A percentile compares a stretch with the other conserved stretches of the same genome.
phyloP scores from a whole-genome alignment of 768 basidiomycete species.

The Austroboletus eburneus region DNA sequence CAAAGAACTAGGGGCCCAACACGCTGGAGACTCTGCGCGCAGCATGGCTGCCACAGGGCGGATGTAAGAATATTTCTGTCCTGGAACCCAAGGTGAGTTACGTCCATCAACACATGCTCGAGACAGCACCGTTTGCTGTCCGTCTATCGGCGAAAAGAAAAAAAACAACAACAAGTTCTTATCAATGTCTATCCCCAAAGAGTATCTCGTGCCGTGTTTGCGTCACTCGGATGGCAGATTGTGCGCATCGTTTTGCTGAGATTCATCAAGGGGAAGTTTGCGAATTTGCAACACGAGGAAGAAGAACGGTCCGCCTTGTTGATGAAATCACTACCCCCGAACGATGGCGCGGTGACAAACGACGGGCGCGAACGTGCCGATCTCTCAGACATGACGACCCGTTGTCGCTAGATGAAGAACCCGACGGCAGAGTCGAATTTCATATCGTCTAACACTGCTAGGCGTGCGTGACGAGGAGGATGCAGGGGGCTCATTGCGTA shows the following conservation, averaged over 20 bases:
- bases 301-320: neutral
- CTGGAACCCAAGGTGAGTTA: neutral
- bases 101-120: neutral
- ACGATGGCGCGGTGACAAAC: neutral
- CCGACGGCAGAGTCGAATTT: conserved; percentile 1
- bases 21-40: neutral
- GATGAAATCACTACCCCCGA: neutral
- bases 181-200: no score
- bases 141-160: no score
- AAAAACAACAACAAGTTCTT: no score
- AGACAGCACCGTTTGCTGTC: neutral
- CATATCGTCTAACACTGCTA: conserved; percentile 30
- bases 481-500: no score
- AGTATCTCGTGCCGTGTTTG: neutral
- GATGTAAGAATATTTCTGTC: neutral
- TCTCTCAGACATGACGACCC: neutral
- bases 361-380: neutral
- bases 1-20: neutral
- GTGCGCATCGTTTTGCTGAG: neutral
- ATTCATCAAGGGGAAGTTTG: neutral
- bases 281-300: neutral
- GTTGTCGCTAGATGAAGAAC: neutral
- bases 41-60: neutral
- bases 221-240: neutral
- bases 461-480: conserved; percentile 32